Conservation (phyloP, 164 flowering plant species). For the Saururus chinensis region DNA sequence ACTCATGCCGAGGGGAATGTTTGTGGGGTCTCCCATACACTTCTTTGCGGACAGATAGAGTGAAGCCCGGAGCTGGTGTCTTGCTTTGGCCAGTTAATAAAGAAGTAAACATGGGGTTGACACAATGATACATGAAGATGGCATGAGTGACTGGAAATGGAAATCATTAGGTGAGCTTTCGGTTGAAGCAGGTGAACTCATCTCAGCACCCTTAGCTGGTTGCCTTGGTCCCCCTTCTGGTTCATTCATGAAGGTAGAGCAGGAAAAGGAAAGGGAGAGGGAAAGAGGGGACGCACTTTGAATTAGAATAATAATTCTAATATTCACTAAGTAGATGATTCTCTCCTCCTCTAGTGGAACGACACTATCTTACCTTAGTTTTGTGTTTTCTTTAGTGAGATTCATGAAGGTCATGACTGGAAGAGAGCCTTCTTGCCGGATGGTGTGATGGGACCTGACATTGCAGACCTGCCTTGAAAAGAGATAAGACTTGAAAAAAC, state of each 20-base stretch:
- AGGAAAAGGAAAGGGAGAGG: background rate
- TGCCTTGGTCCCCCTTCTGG: background rate
- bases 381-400: too few species aligned
- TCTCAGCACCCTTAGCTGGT: background rate
- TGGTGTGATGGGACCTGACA: constrained; percentile 20
- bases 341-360: background rate
- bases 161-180: constrained; percentile 18
- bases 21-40: constrained; percentile 34
- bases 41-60: constrained; percentile 13
- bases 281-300: background rate
- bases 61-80: constrained; percentile 9
- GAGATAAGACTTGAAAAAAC: constrained; percentile 3
- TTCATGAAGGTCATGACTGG: constrained; percentile 15
- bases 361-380: background rate
- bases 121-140: constrained; percentile 21
- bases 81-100: constrained; percentile 28
- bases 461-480: constrained; percentile 10
- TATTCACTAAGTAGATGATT: too few species aligned
- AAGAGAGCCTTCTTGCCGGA: constrained; percentile 15
- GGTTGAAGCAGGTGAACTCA: constrained; percentile 17
- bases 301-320: background rate
- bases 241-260: background rate
- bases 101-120: constrained; percentile 13
- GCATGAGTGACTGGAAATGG: constrained; percentile 8
- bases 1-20: constrained; percentile 76